Base-by-base conservation (phyloP, 2,329 filamentous ascomycete species). In the Colletotrichum phormii region DNA sequence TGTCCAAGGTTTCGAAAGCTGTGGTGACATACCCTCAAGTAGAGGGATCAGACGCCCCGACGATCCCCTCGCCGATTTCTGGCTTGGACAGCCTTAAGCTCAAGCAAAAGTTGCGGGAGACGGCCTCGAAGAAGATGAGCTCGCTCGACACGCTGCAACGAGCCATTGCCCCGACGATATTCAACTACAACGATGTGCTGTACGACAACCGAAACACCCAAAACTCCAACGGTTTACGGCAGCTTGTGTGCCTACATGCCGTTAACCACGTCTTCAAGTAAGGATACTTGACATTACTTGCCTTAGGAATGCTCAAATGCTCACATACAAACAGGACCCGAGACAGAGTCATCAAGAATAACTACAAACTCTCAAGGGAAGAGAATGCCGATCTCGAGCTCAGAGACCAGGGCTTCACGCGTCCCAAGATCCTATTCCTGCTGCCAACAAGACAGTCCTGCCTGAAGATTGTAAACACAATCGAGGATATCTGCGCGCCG, bases 321-420 rank as follows among this genome's bases (percentile, higher is more conserved):
- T 81, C 67, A 79, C 74, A 76, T 51, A 64, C 1, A 5, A 31
- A 1, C 63, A 92, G 90, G 81, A 98, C 96, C 1, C 91, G 97
- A 75, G 96, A 98, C 79, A 90, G 92, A 35, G 93, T 98, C 0
- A 89, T 98, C 73, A 98, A 98, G 82, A 97, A 98, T 83, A 98
- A 95, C 79, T 90, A 93, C 66, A 94, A 92, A 75, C 83, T 97
- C 12, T 87, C 92, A 11, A 92, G 91, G 77, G 90, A 93, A 66
- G 87, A 90, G 4, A 88, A 89, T 11, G 87, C 87, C 49, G 92
- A 94, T 49, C 84, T 93, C 5, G 95, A 98, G 76, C 86, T 95
- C 22, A 91, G 95, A 75, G 97, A 99, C 77, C 97, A 99, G 82
- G 97, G 97, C 0, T 99, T 98, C 82, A 98, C 96, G 0, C 88